A percentile compares a stretch with the other conserved stretches of the same genome.
phyloP scores from a whole-genome alignment of 345 rosid genomes.

The Syzygium jambos region DNA sequence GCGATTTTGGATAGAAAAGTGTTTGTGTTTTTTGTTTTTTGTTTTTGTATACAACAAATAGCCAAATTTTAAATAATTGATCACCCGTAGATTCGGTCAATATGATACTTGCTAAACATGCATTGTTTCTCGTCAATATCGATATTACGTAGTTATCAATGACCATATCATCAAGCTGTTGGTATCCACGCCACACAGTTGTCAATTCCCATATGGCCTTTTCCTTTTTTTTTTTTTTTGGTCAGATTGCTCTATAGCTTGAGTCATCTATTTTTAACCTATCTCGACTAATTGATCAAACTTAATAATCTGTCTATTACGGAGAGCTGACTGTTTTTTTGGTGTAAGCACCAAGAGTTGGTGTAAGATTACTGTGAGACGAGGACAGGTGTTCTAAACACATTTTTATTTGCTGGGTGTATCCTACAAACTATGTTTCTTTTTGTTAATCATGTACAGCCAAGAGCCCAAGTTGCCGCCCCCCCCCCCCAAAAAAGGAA shows the following conservation, averaged over 20 bases:
- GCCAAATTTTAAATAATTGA: not conserved
- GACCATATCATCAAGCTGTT: not conserved
- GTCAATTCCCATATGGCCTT: not conserved
- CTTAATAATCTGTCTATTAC: not conserved
- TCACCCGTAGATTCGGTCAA: not conserved
- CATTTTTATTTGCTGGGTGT: not conserved
- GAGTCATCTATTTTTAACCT: not conserved
- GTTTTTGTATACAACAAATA: not conserved
- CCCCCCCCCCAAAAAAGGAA: not conserved
- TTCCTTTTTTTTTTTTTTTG: too few species aligned
- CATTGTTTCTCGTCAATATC: not conserved
- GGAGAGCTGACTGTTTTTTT: not conserved
- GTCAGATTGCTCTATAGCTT: not conserved
- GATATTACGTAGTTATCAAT: not conserved
- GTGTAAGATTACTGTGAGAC: not conserved
- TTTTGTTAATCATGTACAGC: not conserved
- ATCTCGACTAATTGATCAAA: not conserved
- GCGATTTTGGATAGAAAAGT: too few species aligned
- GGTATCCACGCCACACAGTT: not conserved
- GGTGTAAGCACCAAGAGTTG: not conserved
- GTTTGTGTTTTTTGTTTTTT: not conserved
- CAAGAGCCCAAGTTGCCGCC: not conserved
- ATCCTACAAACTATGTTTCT: not conserved
- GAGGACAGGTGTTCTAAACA: not conserved
- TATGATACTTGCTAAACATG: not conserved